These are phyloP conservation scores for Lachancea quebecensis DNA, from an alignment of 805 yeast genomes.

Conservation along the genomic window DNA sequence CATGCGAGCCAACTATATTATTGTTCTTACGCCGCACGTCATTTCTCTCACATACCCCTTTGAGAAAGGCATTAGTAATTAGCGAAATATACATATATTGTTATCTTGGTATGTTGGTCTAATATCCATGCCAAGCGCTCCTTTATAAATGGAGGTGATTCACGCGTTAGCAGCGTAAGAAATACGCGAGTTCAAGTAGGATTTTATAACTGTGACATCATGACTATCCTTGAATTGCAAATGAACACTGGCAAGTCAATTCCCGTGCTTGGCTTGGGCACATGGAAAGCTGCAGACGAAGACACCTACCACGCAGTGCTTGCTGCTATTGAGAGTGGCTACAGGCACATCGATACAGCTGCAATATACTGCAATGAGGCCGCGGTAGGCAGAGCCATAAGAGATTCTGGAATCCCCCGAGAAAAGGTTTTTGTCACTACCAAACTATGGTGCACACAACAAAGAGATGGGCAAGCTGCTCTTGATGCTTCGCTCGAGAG, in stretches of 20 bases:
- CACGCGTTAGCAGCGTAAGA: too few relatives aligned
- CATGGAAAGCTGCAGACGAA: slow-evolving; percentile 54
- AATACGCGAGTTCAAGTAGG: too few relatives aligned
- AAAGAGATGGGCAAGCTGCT: slow-evolving; percentile 43
- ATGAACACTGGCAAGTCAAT: slow-evolving; percentile 58
- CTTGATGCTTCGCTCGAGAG: slow-evolving; percentile 53
- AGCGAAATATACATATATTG: too few relatives aligned
- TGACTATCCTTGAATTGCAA: slow-evolving; percentile 19
- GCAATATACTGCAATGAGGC: slow-evolving; percentile 60
- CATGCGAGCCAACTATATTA: too few relatives aligned
- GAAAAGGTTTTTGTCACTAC: slow-evolving; percentile 64
- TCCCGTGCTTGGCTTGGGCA: slow-evolving; percentile 69
- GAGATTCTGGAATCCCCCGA: slow-evolving; percentile 55
- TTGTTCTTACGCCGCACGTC: too few relatives aligned
- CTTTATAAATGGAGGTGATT: too few relatives aligned
- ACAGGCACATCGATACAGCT: slow-evolving; percentile 76
- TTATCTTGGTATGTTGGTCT: too few relatives aligned
- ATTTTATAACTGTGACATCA: too few relatives aligned
- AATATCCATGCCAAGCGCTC: too few relatives aligned
- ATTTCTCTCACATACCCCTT: too few relatives aligned
- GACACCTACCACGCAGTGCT: slow-evolving; percentile 52
- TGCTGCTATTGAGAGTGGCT: slow-evolving; percentile 55
- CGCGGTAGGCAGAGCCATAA: slow-evolving; percentile 52
- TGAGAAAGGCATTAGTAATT: too few relatives aligned
- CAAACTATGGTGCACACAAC: slow-evolving; percentile 55